These are phyloP conservation scores for Colletotrichum camelliae DNA, from an alignment of 2,329 filamentous ascomycete genomes.

Conservation along the genomic window DNA sequence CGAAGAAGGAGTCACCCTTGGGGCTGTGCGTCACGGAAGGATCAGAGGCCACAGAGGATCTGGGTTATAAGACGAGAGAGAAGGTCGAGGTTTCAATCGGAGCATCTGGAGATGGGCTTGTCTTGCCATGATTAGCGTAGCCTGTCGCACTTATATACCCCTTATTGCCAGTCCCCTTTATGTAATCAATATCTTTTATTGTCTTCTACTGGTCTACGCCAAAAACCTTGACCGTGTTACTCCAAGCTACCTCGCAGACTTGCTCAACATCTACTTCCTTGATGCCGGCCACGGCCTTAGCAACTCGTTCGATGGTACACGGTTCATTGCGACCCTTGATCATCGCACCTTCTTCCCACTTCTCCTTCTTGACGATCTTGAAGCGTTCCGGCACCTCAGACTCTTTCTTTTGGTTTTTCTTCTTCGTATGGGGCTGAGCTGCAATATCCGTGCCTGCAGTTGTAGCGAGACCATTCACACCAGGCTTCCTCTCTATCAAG, in stretches of 20 bases:
- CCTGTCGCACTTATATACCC: slow-evolving; percentile 6
- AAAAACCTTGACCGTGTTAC: slow-evolving; percentile 82
- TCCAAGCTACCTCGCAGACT: slow-evolving; percentile 86
- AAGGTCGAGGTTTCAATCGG: not conserved
- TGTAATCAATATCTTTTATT: slow-evolving; percentile 33
- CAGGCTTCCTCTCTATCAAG: slow-evolving; percentile 49
- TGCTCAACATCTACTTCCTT: slow-evolving; percentile 82
- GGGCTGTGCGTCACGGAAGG: slow-evolving; percentile 70
- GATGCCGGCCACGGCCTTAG: slow-evolving; percentile 85
- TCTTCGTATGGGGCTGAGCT: slow-evolving; percentile 38
- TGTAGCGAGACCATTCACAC: slow-evolving; percentile 27
- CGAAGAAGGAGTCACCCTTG: slow-evolving; percentile 79
- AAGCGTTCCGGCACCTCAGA: slow-evolving; percentile 74
- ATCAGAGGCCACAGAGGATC: slow-evolving; percentile 65
- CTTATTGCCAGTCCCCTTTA: not conserved
- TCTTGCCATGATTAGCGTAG: not conserved
- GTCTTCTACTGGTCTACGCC: slow-evolving; percentile 62
- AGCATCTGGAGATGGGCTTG: not conserved
- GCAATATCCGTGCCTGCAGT: slow-evolving; percentile 18
- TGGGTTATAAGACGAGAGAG: slow-evolving; percentile 44
- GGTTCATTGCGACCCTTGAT: slow-evolving; percentile 96
- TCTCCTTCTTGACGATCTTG: slow-evolving; percentile 94
- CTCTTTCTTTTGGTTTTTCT: slow-evolving; percentile 63
- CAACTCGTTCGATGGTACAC: slow-evolving; percentile 83
- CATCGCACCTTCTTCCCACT: slow-evolving; percentile 86